Percentiles rank a stretch among this genome's conserved stretches.
Conservation (phyloP, 306 rosid species). For the Adenanthera pavonina region DNA sequence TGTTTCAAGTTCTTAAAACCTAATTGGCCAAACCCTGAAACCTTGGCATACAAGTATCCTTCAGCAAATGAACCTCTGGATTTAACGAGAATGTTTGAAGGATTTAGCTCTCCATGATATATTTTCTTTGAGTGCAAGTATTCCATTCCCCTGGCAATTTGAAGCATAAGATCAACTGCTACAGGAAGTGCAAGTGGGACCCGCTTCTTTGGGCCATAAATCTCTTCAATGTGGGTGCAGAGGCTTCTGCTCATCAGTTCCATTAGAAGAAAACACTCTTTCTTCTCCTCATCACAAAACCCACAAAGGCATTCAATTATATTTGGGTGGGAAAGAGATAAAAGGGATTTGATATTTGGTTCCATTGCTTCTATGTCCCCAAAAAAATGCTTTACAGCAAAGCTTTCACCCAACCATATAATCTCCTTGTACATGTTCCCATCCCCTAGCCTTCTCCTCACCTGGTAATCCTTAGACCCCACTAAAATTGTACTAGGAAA, state of each 20-base stretch:
- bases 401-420: slow-evolving; percentile 83
- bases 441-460: slow-evolving; percentile 76
- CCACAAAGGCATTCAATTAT: slow-evolving; percentile 69
- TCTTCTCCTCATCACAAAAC: slow-evolving; percentile 84
- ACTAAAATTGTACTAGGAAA: slow-evolving; percentile 70
- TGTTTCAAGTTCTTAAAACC: slow-evolving; percentile 46
- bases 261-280: slow-evolving; percentile 77
- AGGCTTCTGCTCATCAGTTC: slow-evolving; percentile 86
- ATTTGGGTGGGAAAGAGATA: slow-evolving; percentile 85
- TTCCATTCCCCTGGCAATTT: slow-evolving; percentile 91
- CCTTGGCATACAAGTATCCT: slow-evolving; percentile 72
- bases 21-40: slow-evolving; percentile 72
- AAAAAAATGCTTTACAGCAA: slow-evolving; percentile 64
- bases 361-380: slow-evolving; percentile 71
- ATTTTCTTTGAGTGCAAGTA: slow-evolving; percentile 79
- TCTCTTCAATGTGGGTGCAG: slow-evolving; percentile 59
- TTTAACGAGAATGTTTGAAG: slow-evolving; percentile 77
- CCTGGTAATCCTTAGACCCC: slow-evolving; percentile 75
- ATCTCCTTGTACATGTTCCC: slow-evolving; percentile 80
- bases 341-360: slow-evolving; percentile 63
- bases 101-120: slow-evolving; percentile 79
- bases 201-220: slow-evolving; percentile 62
- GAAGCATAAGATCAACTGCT: slow-evolving; percentile 87
- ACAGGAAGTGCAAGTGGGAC: slow-evolving; percentile 71
- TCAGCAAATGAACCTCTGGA: slow-evolving; percentile 65